phyloP scores from a whole-genome alignment of 2,329 filamentous ascomycete species.

The Colletotrichum magnum region DNA sequence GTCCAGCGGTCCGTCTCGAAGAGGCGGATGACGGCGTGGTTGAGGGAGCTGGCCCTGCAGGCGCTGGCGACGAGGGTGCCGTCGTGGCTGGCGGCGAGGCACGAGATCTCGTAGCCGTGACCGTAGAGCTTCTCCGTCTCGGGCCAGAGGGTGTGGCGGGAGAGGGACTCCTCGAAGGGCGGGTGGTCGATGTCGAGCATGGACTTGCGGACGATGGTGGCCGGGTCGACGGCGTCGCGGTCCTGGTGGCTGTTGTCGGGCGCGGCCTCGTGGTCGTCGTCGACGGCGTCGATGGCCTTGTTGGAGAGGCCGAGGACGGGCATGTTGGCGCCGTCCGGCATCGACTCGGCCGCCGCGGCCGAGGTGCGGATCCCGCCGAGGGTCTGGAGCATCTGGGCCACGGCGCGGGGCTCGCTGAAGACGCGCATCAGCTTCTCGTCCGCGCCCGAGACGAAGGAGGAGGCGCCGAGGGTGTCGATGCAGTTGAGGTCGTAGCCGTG shows the following conservation, averaged over 20 bases:
- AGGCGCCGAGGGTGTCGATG: conserved; percentile 79
- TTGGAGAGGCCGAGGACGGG: conserved; percentile 96
- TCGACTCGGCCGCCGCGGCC: conserved; percentile 53
- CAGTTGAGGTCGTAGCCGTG: conserved; percentile 99
- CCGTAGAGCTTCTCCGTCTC: conserved; percentile 97
- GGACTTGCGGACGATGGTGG: conserved; percentile 69
- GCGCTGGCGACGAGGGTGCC: conserved; percentile 87
- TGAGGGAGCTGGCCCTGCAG: conserved; percentile 91
- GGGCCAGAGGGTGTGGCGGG: conserved; percentile 93
- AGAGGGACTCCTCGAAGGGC: conserved; percentile 90
- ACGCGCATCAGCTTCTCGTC: conserved; percentile 99
- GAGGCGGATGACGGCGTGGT: conserved; percentile 93
- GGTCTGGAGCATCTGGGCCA: conserved; percentile 79
- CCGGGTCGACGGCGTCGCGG: conserved; percentile 68
- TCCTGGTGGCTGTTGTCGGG: conserved; percentile 61
- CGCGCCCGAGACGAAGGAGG: conserved; percentile 91
- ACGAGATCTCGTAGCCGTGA: conserved; percentile 96
- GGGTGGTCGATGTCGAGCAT: conserved; percentile 79
- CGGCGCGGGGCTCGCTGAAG: conserved; percentile 89
- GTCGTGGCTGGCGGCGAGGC: conserved; percentile 83
- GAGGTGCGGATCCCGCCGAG: conserved; percentile 72
- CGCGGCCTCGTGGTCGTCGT: conserved; percentile 63
- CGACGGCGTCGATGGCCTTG: conserved; percentile 81
- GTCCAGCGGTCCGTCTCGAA: conserved; percentile 92
- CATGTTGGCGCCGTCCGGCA: conserved; percentile 94